Base-by-base conservation (phyloP, 73 alveolate genomes). In the Tetrahymena borealis region DNA sequence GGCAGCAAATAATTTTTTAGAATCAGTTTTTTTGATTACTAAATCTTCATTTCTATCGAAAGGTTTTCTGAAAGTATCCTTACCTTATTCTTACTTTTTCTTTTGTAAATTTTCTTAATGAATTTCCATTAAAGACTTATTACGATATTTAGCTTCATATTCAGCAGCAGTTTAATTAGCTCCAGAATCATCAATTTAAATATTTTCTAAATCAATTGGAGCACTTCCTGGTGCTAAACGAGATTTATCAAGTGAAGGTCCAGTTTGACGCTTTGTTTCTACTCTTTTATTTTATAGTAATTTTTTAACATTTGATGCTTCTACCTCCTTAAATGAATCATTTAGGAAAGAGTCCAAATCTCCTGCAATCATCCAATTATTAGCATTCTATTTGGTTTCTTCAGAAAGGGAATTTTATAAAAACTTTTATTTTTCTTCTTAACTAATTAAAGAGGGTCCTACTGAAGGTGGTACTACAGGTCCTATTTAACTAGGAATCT, bases 221-320 rank as follows among this genome's bases (percentile, higher is more conserved):
- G 85, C 85, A n/a, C 85, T 60, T 60, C 85, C 85, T 24, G 85
- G 85, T 24, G 85, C 85, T 28, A 60, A 60, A 60, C 85, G 85
- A 28, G 85, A 60, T 10, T 35, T 60, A 60, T 60, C 85, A 24
- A 60, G 28, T 32, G 37, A 24, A 1, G 38, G 85, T 0, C 85
- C 85, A 18, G 20, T n/a, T 60, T 60, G n/a, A 24, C 28, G n/a
- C n/a, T 60, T 13, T 24, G 4, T 10, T 13, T 60, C 85, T 24
- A 60, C 85, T 60, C 28, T 60, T 60, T 60, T 24, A 60, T 60
- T 60, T 12, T 24, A 35, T 20, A 60, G 28, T 6, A 60, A 15
- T 18, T 60, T 60, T 60, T 60, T 60, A n/a, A 60, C 85, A 60
- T 60, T 60, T 1, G 85, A 60, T 6, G 85, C 85, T 9, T 60